Percentiles rank a stretch among this genome's conserved stretches.
phyloP scores from a whole-genome alignment of 192 early-diverging fungal genomes.

The Geranomyces michiganensis region DNA sequence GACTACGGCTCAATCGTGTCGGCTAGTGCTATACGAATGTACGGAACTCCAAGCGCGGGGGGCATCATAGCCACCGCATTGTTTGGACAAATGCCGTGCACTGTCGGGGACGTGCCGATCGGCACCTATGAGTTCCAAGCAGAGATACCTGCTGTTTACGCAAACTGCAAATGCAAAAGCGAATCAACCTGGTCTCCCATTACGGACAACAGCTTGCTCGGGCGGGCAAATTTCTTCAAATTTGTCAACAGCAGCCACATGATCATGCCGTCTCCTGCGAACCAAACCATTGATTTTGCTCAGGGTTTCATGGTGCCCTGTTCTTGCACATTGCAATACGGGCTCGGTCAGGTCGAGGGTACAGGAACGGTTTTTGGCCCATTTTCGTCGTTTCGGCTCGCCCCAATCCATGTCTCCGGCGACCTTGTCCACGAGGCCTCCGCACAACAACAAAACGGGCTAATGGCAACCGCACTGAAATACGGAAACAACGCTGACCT shows the following conservation, averaged over 20 bases:
- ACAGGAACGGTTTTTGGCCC: neutral
- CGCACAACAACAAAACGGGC: neutral
- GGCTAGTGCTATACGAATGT: neutral
- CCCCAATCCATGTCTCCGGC: neutral
- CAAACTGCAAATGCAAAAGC: neutral
- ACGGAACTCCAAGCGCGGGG: neutral
- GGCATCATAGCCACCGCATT: neutral
- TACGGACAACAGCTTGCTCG: neutral
- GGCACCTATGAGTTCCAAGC: neutral
- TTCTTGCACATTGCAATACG: constrained; percentile 8
- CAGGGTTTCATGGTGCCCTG: neutral
- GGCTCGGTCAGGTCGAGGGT: neutral
- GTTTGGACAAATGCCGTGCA: constrained; percentile 1
- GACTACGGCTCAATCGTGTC: neutral
- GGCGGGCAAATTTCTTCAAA: neutral
- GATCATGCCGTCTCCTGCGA: neutral
- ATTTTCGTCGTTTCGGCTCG: neutral
- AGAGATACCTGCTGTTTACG: neutral
- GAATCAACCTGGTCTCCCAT: neutral
- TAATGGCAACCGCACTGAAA: neutral
- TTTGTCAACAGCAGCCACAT: neutral
- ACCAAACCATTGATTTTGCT: neutral
- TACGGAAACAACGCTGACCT: neutral
- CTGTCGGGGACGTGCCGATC: neutral
- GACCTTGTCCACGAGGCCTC: neutral